Conservation (phyloP, 2,329 filamentous ascomycete genomes). For the Phialemonium atrogriseum region DNA sequence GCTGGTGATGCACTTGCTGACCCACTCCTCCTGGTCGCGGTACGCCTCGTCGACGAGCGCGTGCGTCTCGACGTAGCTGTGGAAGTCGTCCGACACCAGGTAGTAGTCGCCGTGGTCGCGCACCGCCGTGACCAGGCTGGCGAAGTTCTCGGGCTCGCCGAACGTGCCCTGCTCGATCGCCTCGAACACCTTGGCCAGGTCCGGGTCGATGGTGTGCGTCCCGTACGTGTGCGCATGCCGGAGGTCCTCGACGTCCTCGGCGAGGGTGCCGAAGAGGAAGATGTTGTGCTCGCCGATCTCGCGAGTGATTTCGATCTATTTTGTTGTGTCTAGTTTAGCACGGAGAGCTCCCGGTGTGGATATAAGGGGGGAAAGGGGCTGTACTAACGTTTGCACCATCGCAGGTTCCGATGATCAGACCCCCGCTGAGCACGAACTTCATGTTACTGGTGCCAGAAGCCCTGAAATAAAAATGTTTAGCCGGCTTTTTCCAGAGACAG, state of each 20-base stretch:
- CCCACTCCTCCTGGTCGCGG: constrained; percentile 85
- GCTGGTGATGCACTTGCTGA: constrained; percentile 79
- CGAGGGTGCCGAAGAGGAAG: constrained; percentile 93
- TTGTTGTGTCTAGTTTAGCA: no score
- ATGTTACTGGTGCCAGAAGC: constrained; percentile 90
- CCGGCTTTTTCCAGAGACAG: constrained; percentile 2
- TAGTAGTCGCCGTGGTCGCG: constrained; percentile 95
- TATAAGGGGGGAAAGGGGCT: constrained; percentile 8
- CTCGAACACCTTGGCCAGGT: constrained; percentile 74
- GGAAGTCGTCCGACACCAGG: constrained; percentile 94
- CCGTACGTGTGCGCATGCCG: constrained; percentile 85
- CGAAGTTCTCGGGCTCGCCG: constrained; percentile 69
- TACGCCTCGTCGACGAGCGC: constrained; percentile 86
- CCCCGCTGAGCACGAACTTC: constrained; percentile 98
- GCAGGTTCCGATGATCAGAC: constrained; percentile 94
- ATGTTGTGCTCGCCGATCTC: constrained; percentile 97
- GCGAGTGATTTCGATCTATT: constrained; percentile 87
- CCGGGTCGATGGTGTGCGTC: constrained; percentile 65
- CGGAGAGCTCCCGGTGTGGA: no score
- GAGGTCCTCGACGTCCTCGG: constrained; percentile 94
- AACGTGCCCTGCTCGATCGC: constrained; percentile 75
- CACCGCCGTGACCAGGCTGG: constrained; percentile 76
- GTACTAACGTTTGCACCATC: constrained; percentile 86
- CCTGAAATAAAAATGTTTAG: constrained; percentile 21
- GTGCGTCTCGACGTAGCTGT: constrained; percentile 88